These are phyloP conservation scores for Oryza coarctata DNA, from an alignment of 176 grass and related monocot genomes.

Conservation along the genomic window DNA sequence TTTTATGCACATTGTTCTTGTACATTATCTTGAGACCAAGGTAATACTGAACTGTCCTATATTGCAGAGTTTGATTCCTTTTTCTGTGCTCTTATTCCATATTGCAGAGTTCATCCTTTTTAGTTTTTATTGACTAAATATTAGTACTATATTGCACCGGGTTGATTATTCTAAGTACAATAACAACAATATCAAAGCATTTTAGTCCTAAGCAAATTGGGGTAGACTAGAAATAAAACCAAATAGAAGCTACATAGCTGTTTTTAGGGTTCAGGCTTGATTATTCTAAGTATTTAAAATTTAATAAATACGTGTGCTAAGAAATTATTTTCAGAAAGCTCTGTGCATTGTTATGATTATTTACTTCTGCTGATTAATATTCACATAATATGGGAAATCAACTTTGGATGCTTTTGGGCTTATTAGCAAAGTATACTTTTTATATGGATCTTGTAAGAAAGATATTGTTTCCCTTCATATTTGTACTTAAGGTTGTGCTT, in stretches of 20 bases:
- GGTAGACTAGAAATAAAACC: too few relatives aligned
- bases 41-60: conserved; percentile 18
- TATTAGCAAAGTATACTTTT: not conserved
- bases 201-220: too few relatives aligned
- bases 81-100: not conserved
- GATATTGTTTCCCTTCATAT: not conserved
- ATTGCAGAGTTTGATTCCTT: conserved; percentile 7
- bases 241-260: too few relatives aligned
- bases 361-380: not conserved
- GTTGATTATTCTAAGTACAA: not conserved
- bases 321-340: not conserved
- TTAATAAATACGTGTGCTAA: not conserved
- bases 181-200: too few relatives aligned
- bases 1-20: conserved; percentile 76
- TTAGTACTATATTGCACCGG: not conserved
- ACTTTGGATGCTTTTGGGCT: not conserved
- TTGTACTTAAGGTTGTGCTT: not conserved
- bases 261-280: too few relatives aligned
- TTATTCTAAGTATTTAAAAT: not conserved
- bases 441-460: not conserved
- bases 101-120: too few relatives aligned
- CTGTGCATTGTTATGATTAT: not conserved
- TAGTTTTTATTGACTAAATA: too few relatives aligned
- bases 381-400: not conserved
- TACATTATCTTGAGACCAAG: conserved; percentile 77